Evolutionary conservation across 2,329 filamentous ascomycete species (phyloP).

Genomic region (Pseudogymnoascus sp.): DNA sequence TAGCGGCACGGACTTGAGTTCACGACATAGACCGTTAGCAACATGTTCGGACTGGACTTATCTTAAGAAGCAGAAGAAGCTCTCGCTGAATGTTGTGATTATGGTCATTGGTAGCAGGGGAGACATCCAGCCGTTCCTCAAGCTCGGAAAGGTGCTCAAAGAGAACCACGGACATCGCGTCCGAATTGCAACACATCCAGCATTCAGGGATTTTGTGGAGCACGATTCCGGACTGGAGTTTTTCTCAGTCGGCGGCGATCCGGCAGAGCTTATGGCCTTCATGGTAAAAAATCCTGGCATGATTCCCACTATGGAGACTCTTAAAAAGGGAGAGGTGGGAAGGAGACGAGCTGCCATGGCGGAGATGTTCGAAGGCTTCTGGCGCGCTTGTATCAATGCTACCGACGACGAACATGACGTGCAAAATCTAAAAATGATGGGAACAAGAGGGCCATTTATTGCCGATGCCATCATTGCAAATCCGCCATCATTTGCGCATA

Average conservation of each 20-base stretch:
- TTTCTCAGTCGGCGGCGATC: conserved; percentile 72
- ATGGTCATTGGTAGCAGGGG: conserved; percentile 77
- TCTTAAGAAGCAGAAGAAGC: conserved; percentile 22
- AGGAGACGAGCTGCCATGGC: conserved; percentile 62
- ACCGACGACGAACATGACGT: conserved; percentile 60
- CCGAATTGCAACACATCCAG: conserved; percentile 69
- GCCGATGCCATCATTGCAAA: conserved; percentile 82
- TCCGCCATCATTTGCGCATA: conserved; percentile 68
- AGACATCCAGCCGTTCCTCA: conserved; percentile 73
- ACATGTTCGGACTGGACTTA: conserved; percentile 14
- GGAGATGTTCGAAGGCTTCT: conserved; percentile 78
- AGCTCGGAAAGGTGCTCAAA: conserved; percentile 64
- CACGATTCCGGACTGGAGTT: conserved; percentile 66
- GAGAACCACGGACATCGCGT: conserved; percentile 67
- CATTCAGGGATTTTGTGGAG: conserved; percentile 68
- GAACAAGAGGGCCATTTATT: conserved; percentile 52
- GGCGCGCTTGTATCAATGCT: conserved; percentile 67
- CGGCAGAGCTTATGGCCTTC: conserved; percentile 75
- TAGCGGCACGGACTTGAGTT: background rate
- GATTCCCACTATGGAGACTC: conserved; percentile 64
- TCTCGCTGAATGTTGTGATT: conserved; percentile 67
- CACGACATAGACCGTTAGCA: background rate
- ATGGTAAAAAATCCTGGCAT: conserved; percentile 76
- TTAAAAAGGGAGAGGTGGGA: conserved; percentile 66
- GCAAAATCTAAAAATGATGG: conserved; percentile 58